Percentiles rank a stretch among this genome's conserved stretches.
Conservation (phyloP, 2,329 filamentous ascomycete species). For the Cephalotrichum gorgonifer region DNA sequence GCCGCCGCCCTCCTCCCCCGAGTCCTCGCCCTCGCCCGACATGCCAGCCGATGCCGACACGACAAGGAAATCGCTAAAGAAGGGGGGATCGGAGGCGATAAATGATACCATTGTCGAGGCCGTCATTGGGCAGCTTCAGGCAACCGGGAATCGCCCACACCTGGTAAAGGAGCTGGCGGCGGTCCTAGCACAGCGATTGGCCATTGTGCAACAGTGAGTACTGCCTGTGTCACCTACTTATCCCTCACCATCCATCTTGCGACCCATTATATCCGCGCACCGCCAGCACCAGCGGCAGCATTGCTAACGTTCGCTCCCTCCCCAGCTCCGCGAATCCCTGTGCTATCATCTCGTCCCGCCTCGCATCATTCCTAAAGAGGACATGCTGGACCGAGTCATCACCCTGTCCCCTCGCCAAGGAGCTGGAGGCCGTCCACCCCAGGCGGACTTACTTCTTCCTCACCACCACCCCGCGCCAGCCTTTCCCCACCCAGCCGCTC, state of each 20-base stretch:
- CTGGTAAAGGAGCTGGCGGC: conserved; percentile 87
- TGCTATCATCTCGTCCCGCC: conserved; percentile 86
- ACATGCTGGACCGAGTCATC: conserved; percentile 65
- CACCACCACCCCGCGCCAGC: conserved; percentile 74
- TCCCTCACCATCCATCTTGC: neutral
- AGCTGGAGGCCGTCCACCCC: conserved; percentile 84
- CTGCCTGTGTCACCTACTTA: neutral
- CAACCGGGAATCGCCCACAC: conserved; percentile 84
- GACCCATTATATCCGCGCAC: too few species aligned
- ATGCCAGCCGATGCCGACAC: neutral
- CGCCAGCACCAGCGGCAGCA: neutral
- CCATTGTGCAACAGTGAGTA: conserved; percentile 84
- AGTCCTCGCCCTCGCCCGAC: conserved; percentile 11
- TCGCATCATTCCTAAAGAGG: conserved; percentile 84
- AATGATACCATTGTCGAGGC: conserved; percentile 93
- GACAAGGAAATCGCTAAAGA: conserved; percentile 9
- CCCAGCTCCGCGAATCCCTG: conserved; percentile 85
- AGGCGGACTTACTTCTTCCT: conserved; percentile 95
- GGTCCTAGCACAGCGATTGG: conserved; percentile 64
- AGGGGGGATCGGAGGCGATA: conserved; percentile 63
- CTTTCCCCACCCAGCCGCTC: conserved; percentile 48
- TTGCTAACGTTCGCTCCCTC: conserved; percentile 9
- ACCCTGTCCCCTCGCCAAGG: conserved; percentile 84
- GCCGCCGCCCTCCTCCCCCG: conserved; percentile 37
- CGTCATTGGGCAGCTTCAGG: conserved; percentile 78